These are phyloP conservation scores for Fusarium odoratissimum DNA, from an alignment of 2,329 filamentous ascomycete genomes.

Conservation along the genomic window DNA sequence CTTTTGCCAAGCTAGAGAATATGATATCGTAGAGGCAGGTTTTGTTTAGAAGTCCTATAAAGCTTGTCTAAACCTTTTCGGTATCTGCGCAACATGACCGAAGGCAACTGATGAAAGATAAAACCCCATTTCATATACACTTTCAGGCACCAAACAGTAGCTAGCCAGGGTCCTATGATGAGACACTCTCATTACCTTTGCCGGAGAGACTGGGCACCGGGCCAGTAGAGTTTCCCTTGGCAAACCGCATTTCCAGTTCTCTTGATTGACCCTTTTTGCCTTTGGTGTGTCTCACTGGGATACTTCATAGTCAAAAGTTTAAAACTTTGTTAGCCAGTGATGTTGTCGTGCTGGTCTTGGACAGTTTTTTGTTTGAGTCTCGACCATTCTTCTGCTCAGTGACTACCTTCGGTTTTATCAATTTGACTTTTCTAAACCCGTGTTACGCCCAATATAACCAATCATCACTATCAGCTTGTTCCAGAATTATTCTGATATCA, in stretches of 20 bases:
- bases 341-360: not conserved
- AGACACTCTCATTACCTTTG: not conserved
- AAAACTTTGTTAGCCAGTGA: not conserved
- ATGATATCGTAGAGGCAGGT: not conserved
- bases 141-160: no score
- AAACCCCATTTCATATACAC: no score
- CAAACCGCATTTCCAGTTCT: not conserved
- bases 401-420: not conserved
- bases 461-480: not conserved
- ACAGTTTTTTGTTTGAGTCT: not conserved
- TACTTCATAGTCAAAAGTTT: not conserved
- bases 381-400: not conserved
- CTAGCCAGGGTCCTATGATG: not conserved
- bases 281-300: not conserved
- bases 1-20: not conserved
- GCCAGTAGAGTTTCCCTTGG: not conserved
- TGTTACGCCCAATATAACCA: not conserved
- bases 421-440: not conserved
- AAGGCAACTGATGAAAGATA: not conserved
- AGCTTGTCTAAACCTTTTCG: no score
- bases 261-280: not conserved
- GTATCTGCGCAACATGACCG: no score
- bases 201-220: no score
- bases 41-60: not conserved
- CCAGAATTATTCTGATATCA: not conserved